A percentile compares a stretch with the other conserved stretches of the same genome.
These are phyloP conservation scores for Hypoxylon intermedium DNA, from an alignment of 495 filamentous ascomycete species.

Conservation along the genomic window DNA sequence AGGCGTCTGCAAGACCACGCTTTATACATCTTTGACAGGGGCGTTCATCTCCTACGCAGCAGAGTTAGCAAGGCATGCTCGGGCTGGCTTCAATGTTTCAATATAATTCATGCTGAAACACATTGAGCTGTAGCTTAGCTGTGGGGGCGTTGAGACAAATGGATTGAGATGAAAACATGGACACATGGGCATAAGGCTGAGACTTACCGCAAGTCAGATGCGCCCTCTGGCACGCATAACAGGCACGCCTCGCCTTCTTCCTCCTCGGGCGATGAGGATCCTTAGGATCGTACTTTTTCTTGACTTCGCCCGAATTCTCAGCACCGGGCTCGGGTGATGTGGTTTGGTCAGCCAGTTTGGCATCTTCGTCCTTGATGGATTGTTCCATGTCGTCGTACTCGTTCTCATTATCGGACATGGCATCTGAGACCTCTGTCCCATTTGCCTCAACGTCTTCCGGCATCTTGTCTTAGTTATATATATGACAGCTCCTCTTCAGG, in stretches of 20 bases:
- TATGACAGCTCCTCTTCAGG: constrained; percentile 42
- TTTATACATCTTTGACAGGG: constrained; percentile 95
- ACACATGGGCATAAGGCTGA: constrained; percentile 38
- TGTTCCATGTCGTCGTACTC: constrained; percentile 57
- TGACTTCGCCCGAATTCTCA: constrained; percentile 55
- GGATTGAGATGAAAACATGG: constrained; percentile 27
- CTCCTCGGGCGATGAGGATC: constrained; percentile 86
- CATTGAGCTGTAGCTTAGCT: constrained; percentile 13
- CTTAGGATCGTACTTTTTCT: constrained; percentile 74
- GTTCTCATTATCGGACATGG: constrained; percentile 62
- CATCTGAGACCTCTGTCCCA: constrained; percentile 60
- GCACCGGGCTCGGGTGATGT: constrained; percentile 51
- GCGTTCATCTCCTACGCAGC: constrained; percentile 68
- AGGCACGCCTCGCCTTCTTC: constrained; percentile 95
- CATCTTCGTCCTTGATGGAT: constrained; percentile 61
- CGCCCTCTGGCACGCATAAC: constrained; percentile 94
- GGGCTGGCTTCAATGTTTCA: constrained; percentile 18
- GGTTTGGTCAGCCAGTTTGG: constrained; percentile 64
- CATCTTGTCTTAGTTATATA: constrained; percentile 59
- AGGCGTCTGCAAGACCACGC: constrained; percentile 84
- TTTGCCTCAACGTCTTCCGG: constrained; percentile 53
- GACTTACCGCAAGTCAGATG: constrained; percentile 97
- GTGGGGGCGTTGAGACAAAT: constrained; percentile 31
- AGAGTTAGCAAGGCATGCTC: constrained; percentile 25
- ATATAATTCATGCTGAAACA: constrained; percentile 14